Base-by-base conservation (phyloP, 2,329 filamentous ascomycete genomes). In the Endothia cerciana region DNA sequence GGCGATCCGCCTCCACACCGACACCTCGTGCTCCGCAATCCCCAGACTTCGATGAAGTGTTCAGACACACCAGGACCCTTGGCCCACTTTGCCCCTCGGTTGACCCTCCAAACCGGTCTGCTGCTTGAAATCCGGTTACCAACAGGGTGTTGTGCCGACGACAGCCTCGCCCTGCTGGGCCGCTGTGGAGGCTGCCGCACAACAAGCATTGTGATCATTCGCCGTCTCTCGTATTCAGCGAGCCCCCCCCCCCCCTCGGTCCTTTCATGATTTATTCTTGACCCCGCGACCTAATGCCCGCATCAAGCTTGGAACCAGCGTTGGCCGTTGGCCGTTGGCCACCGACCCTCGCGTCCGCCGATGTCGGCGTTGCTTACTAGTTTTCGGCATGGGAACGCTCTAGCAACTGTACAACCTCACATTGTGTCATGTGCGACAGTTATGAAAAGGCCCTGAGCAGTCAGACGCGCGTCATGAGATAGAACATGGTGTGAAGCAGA, bases 211-310 rank as follows among this genome's bases (percentile, higher is more conserved):
- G n/a, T n/a, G n/a, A n/a, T n/a, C 8, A 43, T 22, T 22, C 0
- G 80, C 80, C 2, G 76, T 70, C 0, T 73, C 59, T 68, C 0
- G 25, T 25, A 11, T 49, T 11, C 45, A 49, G n/a, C n/a, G n/a
- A n/a, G n/a, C n/a, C n/a, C 45, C 45, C 25, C 3, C 4, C 45
- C 45, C 25, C n/a, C n/a, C 25, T 49, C 11, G 45, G 7, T 49
- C 13, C n/a, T 22, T 49, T 11, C 45, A 49, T 13, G 10, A 22
- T n/a, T 13, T 5, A 13, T 7, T 43, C 2, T 49, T n/a, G n/a
- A 11, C n/a, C 25, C 2, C 8, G n/a, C n/a, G n/a, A n/a, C n/a
- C 22, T 11, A 43, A 22, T 22, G 19, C 13, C 43, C 43, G 25
- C 6, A 10, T 4, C 43, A 22, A 43, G 41, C 43, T 45, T 45